Evolutionary conservation across 2,329 filamentous ascomycete species (phyloP).

Genomic region (Alternaria sp.): DNA sequence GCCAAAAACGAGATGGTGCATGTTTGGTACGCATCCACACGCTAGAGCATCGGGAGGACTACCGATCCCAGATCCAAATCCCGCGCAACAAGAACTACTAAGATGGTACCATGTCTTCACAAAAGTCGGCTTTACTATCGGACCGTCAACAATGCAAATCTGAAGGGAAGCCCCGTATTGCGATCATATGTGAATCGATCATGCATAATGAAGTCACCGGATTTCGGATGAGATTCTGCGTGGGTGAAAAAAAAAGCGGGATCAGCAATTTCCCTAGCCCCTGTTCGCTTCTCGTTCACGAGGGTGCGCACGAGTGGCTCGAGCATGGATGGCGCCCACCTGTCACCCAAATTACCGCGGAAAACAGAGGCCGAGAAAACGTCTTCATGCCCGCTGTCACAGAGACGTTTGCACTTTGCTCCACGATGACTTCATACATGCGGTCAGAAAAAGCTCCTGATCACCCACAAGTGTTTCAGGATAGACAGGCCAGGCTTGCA

Average conservation of each 20-base stretch:
- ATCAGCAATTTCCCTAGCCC: slow-evolving; percentile 15
- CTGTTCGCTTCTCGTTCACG: not conserved
- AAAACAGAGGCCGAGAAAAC: not conserved
- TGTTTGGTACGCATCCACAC: not conserved
- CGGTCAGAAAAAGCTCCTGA: slow-evolving; percentile 15
- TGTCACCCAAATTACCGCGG: not conserved
- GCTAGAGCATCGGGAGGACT: slow-evolving; percentile 8
- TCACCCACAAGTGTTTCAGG: slow-evolving; percentile 22
- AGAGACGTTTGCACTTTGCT: not conserved
- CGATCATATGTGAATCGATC: not conserved
- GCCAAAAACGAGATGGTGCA: not conserved
- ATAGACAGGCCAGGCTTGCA: not conserved
- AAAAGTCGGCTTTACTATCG: not conserved
- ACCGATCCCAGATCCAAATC: slow-evolving; percentile 16
- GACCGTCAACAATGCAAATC: not conserved
- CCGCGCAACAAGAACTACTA: slow-evolving; percentile 2
- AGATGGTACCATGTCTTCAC: not conserved
- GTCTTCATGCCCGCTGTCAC: not conserved
- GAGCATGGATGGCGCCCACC: not conserved
- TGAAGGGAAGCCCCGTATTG: not conserved
- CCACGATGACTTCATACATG: slow-evolving; percentile 18
- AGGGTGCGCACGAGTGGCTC: not conserved
- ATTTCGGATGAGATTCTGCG: not conserved
- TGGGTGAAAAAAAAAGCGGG: not conserved
- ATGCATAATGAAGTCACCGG: not conserved